Percentiles rank a stretch among this genome's conserved stretches.
Evolutionary conservation across 2,329 filamentous ascomycete species (phyloP).

Genomic region (Alternaria infectoria): DNA sequence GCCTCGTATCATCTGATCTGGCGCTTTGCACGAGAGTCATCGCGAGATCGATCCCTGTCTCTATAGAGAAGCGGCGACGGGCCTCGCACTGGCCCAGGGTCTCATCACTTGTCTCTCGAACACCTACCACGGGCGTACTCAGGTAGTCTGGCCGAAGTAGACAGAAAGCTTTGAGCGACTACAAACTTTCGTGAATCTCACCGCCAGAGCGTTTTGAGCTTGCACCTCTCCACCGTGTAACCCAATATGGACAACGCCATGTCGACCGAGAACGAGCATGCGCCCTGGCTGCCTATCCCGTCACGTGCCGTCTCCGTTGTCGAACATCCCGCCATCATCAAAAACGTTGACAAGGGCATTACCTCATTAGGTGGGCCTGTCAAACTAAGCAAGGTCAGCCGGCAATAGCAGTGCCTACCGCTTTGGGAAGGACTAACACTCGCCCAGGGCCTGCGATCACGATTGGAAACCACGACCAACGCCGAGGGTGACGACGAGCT

Average conservation of each 20-base stretch:
- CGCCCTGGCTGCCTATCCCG: slow-evolving; percentile 60
- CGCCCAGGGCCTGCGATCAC: slow-evolving; percentile 36
- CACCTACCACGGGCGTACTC: neutral
- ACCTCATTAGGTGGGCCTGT: slow-evolving; percentile 65
- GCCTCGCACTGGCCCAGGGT: neutral
- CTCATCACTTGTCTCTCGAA: neutral
- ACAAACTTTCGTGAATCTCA: neutral
- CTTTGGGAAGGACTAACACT: slow-evolving; percentile 14
- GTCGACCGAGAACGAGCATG: slow-evolving; percentile 14
- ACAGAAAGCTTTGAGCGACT: neutral
- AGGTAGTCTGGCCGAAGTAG: neutral
- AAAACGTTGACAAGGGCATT: slow-evolving; percentile 68
- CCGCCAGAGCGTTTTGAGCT: slow-evolving; percentile 9
- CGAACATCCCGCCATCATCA: slow-evolving; percentile 71
- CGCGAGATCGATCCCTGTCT: slow-evolving; percentile 12
- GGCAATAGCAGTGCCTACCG: slow-evolving; percentile 1
- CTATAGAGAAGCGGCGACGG: slow-evolving; percentile 1
- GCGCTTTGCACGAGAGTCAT: neutral
- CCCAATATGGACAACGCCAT: slow-evolving; percentile 12
- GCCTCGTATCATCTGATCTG: slow-evolving; percentile 1
- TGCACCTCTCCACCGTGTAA: neutral
- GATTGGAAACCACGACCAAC: slow-evolving; percentile 29
- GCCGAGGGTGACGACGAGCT: slow-evolving; percentile 43
- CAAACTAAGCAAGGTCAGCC: slow-evolving; percentile 59
- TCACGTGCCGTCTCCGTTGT: slow-evolving; percentile 63